Base-by-base conservation (phyloP, 495 filamentous ascomycete genomes). In the Penicillium daleae region DNA sequence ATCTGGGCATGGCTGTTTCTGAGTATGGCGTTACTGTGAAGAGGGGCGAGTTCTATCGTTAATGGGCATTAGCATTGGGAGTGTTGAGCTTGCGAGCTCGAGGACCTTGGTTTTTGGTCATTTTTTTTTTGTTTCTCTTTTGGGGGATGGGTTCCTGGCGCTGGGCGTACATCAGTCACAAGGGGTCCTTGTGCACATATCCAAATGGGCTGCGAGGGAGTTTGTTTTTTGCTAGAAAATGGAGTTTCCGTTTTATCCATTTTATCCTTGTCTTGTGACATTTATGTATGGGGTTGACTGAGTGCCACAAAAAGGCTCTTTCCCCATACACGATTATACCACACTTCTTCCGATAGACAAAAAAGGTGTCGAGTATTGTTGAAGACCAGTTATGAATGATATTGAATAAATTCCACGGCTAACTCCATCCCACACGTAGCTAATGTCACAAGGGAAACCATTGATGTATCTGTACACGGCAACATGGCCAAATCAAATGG, bases 21-120 rank as follows among this genome's bases (percentile, higher is more conserved):
- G 95, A 98, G 79, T 98, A 97, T 78, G 95, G 96, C 0, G 93
- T 98, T 54, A 98, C 96, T 75, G 90, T 97, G 13, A 96, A 93
- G 86, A 81, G 95, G 60, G 94, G 93, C 62, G 95, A 99, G 78
- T 99, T 97, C 71, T 99, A 99, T 78, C 87, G 94, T 68, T 97
- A 79, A 86, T 29, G 3, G 13, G 15, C 22, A 39, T 29, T 10
- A 51, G 32, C 24, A 56, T 51, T 59, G 40, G 46, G 35, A 54
- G 27, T n/a, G 10, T 21, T n/a, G 21, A 31, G 24, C 32, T 65
- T 31, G 24, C 17, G 12, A 15, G 40, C 15, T 40, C 21, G 60
- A 12, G 26, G 21, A 15, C 15, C 27, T 31, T 17, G 21, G 27
- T 58, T 31, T 31, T 39, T 39, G 8, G 7, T 24, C 15, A 2